Percentiles rank a stretch among this genome's conserved stretches.
phyloP scores from a whole-genome alignment of 2,329 filamentous ascomycete species.

The Cryphonectria japonica region DNA sequence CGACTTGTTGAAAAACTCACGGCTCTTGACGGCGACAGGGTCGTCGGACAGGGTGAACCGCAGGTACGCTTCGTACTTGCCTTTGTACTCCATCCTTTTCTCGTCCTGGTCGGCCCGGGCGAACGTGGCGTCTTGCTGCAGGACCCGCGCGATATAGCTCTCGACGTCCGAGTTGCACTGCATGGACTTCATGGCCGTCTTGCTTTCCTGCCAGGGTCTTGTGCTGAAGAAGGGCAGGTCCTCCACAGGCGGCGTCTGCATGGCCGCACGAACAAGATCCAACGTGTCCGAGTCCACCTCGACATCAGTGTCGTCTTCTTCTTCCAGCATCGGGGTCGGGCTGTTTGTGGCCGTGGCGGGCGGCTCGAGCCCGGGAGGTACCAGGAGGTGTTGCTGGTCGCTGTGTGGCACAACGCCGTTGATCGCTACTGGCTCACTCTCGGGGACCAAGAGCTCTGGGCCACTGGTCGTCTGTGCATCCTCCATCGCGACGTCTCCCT shows the following conservation, averaged over 20 bases:
- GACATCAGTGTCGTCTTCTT: conserved; percentile 58
- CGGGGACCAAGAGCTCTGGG: conserved; percentile 15
- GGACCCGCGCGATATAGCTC: conserved; percentile 50
- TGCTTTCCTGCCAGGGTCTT: conserved; percentile 53
- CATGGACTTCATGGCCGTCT: conserved; percentile 48
- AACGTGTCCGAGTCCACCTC: conserved; percentile 56
- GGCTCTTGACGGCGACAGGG: conserved; percentile 56
- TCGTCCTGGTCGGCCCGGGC: conserved; percentile 45
- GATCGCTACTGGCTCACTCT: conserved; percentile 11
- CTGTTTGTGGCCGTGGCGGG: conserved; percentile 43
- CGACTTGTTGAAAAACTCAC: conserved; percentile 55
- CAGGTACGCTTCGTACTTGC: conserved; percentile 56
- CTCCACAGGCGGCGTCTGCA: conserved; percentile 59
- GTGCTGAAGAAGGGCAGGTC: conserved; percentile 53
- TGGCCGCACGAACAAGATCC: conserved; percentile 54
- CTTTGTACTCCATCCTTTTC: conserved; percentile 47
- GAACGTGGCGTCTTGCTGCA: conserved; percentile 47
- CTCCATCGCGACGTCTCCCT: conserved; percentile 44
- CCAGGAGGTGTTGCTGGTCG: conserved; percentile 27
- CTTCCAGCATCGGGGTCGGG: conserved; percentile 54
- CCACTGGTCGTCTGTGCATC: conserved; percentile 33
- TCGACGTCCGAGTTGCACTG: conserved; percentile 46
- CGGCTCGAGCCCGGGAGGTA: conserved; percentile 30
- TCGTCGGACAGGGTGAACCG: conserved; percentile 61
- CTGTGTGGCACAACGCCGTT: background rate